A percentile compares a stretch with the other conserved stretches of the same genome.
Conservation (phyloP, 345 rosid species). For the Lepidium africanum region DNA sequence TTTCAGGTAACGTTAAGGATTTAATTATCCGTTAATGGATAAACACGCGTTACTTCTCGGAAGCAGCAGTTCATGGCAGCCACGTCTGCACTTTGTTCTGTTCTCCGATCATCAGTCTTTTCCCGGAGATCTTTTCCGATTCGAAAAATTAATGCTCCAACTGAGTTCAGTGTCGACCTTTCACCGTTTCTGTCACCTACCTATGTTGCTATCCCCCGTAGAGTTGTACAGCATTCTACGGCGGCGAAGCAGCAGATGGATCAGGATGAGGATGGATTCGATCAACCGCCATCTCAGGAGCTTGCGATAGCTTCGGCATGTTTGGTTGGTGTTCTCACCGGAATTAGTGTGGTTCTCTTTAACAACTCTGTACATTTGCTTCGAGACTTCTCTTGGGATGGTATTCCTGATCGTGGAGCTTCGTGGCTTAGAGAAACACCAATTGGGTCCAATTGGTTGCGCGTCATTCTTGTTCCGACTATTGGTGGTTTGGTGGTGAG, state of each 20-base stretch:
- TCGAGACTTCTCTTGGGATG: slow-evolving; percentile 87
- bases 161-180: neutral
- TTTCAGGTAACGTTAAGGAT: neutral
- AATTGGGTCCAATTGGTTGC: slow-evolving; percentile 43
- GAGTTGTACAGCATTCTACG: neutral
- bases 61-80: slow-evolving; percentile 29
- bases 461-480: slow-evolving; percentile 67
- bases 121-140: slow-evolving; percentile 14
- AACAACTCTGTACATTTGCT: slow-evolving; percentile 65
- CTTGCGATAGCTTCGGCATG: slow-evolving; percentile 49
- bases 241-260: slow-evolving; percentile 15
- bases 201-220: neutral
- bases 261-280: neutral
- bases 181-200: neutral
- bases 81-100: slow-evolving; percentile 8
- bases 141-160: neutral
- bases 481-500: slow-evolving; percentile 69
- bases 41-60: slow-evolving; percentile 19
- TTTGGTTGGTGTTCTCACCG: slow-evolving; percentile 66
- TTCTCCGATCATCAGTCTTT: slow-evolving; percentile 10
- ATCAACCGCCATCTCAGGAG: slow-evolving; percentile 19
- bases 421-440: slow-evolving; percentile 79
- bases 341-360: slow-evolving; percentile 74
- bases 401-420: slow-evolving; percentile 77
- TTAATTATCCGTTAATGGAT: slow-evolving; percentile 12